phyloP scores from a whole-genome alignment of 75 land plant species.

The Adiantum capillusveneris region DNA sequence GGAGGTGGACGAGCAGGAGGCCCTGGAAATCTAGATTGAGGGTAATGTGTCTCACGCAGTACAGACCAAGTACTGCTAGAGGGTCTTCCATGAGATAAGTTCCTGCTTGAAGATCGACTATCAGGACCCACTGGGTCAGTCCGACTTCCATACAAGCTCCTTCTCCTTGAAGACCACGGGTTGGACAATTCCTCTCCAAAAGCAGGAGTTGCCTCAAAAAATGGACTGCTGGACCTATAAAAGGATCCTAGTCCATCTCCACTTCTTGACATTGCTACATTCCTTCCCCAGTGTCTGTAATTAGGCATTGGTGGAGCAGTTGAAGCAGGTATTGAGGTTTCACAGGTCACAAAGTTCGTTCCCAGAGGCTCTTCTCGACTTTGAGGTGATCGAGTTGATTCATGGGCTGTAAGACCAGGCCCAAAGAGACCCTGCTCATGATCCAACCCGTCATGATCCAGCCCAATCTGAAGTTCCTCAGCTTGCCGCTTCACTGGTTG shows the following conservation, averaged over 20 bases:
- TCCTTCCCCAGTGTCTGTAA: not conserved
- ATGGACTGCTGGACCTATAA: not conserved
- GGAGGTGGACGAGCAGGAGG: slow-evolving; percentile 20
- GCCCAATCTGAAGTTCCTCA: no score
- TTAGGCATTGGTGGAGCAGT: not conserved
- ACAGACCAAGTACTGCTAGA: slow-evolving; percentile 7
- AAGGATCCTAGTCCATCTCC: not conserved
- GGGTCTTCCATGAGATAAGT: slow-evolving; percentile 4
- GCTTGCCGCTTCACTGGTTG: no score
- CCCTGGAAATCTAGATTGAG: slow-evolving; percentile 1
- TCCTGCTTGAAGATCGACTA: not conserved
- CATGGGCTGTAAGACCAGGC: no score
- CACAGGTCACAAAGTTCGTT: not conserved
- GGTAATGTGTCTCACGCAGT: not conserved
- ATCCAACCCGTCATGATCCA: no score
- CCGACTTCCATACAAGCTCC: slow-evolving; percentile 2
- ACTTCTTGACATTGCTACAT: not conserved
- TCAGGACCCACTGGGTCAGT: not conserved
- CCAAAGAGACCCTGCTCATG: no score
- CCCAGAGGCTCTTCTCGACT: not conserved
- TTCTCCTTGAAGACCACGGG: not conserved
- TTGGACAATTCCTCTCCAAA: not conserved
- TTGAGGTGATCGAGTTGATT: no score
- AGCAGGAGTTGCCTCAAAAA: slow-evolving; percentile 2
- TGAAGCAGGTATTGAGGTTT: not conserved